These are phyloP conservation scores for Marvania coccoides DNA, from an alignment of 139 green algal genomes.

Conservation along the genomic window DNA sequence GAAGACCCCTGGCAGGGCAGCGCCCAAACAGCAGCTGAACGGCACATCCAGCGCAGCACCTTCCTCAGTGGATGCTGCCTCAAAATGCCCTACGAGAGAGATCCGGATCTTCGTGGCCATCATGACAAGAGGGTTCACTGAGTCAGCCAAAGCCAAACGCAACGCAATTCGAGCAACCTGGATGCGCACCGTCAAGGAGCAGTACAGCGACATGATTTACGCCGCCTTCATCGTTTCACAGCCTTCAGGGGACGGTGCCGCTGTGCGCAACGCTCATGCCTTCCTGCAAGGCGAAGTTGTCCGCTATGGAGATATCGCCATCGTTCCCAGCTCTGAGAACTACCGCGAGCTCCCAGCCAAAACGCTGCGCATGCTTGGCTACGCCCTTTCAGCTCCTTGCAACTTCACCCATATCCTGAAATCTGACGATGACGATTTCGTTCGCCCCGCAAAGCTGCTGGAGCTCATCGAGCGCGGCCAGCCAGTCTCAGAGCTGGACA, in stretches of 20 bases:
- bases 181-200: neutral
- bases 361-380: constrained; percentile 40
- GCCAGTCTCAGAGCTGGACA: neutral
- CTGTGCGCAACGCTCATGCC: constrained; percentile 6
- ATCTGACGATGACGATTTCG: constrained; percentile 56
- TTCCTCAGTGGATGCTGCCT: neutral
- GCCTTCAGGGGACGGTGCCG: constrained; percentile 6
- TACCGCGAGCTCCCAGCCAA: constrained; percentile 53
- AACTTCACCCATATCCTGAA: constrained; percentile 56
- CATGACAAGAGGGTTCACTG: constrained; percentile 12
- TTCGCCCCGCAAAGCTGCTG: constrained; percentile 27
- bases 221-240: constrained; percentile 38
- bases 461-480: neutral
- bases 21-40: neutral
- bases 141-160: constrained; percentile 7
- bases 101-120: constrained; percentile 27
- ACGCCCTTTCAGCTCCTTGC: constrained; percentile 23
- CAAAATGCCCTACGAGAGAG: constrained; percentile 4
- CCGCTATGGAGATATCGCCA: constrained; percentile 17
- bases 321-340: constrained; percentile 20
- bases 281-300: constrained; percentile 20
- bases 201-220: neutral
- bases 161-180: constrained; percentile 20
- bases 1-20: neutral
- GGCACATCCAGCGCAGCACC: too few relatives aligned